A percentile compares a stretch with the other conserved stretches of the same genome.
phyloP scores from a whole-genome alignment of 768 basidiomycete species.

The Cytidiella melzeri region DNA sequence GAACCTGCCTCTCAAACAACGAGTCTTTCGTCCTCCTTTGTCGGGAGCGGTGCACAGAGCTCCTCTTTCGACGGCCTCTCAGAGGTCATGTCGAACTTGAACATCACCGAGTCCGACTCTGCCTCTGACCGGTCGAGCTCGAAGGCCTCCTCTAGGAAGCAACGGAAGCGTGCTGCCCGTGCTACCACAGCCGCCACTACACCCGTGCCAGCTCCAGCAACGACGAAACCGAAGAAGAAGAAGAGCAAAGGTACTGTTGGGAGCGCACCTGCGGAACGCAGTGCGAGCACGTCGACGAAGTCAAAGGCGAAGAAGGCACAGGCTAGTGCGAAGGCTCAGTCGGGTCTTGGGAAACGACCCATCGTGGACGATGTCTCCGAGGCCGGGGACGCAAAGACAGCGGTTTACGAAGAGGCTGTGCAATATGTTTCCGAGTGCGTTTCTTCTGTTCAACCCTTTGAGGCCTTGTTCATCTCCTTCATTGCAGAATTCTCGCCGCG shows the following conservation, averaged over 20 bases:
- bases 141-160: slow-evolving; percentile 7
- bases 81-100: slow-evolving; percentile 6
- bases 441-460: too few species aligned
- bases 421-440: slow-evolving; percentile 59
- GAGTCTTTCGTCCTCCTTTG: slow-evolving; percentile 6
- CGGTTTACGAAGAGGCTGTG: slow-evolving; percentile 50
- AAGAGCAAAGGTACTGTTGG: neutral
- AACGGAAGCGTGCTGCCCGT: neutral
- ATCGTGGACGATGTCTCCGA: slow-evolving; percentile 50
- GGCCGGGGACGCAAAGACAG: slow-evolving; percentile 31
- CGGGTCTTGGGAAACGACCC: slow-evolving; percentile 32
- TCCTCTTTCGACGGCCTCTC: slow-evolving; percentile 7
- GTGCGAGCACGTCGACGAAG: neutral
- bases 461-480: slow-evolving; percentile 1
- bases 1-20: neutral
- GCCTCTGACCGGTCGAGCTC: slow-evolving; percentile 4
- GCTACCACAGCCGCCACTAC: neutral
- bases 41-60: neutral
- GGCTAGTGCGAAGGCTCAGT: neutral
- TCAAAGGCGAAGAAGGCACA: slow-evolving; percentile 1
- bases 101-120: slow-evolving; percentile 2
- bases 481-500: slow-evolving; percentile 42
- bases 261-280: neutral
- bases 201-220: neutral
- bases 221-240: slow-evolving; percentile 4